Conservation (phyloP, 75 land plant species). For the Picea sitchensis region DNA sequence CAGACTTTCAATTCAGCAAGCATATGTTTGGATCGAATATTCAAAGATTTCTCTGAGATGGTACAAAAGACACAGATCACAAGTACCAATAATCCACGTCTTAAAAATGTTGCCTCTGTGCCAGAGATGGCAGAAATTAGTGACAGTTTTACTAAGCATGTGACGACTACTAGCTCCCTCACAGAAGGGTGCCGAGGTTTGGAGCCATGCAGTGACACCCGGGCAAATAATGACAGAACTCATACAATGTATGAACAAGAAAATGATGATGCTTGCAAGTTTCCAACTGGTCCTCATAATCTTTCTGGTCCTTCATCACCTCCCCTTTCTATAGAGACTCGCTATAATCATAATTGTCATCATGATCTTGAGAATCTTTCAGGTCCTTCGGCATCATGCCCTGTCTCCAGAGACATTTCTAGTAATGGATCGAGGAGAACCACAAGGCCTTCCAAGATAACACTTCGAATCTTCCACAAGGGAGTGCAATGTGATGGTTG, state of each 20-base stretch:
- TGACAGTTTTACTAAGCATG: conserved; percentile 4
- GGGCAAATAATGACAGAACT: conserved; percentile 18
- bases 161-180: not conserved
- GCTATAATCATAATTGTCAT: conserved; percentile 87
- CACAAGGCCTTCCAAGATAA: too few relatives aligned
- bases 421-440: too few relatives aligned
- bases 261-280: too few relatives aligned
- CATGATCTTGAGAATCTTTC: conserved; percentile 56
- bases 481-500: conserved; percentile 85
- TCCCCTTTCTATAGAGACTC: not conserved
- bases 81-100: conserved; percentile 7
- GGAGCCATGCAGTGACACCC: not conserved
- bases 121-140: conserved; percentile 7
- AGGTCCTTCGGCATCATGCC: conserved; percentile 37
- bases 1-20: not conserved
- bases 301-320: too few relatives aligned
- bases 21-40: conserved; percentile 6
- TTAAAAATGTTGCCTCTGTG: conserved; percentile 1
- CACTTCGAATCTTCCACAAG: conserved; percentile 29
- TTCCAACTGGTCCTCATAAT: too few relatives aligned
- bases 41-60: conserved; percentile 13
- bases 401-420: too few relatives aligned
- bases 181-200: not conserved
- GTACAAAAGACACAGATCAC: not conserved
- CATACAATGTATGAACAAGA: too few relatives aligned